Conservation (phyloP, 176 grass and related monocot genomes). For the Lolium perenne region DNA sequence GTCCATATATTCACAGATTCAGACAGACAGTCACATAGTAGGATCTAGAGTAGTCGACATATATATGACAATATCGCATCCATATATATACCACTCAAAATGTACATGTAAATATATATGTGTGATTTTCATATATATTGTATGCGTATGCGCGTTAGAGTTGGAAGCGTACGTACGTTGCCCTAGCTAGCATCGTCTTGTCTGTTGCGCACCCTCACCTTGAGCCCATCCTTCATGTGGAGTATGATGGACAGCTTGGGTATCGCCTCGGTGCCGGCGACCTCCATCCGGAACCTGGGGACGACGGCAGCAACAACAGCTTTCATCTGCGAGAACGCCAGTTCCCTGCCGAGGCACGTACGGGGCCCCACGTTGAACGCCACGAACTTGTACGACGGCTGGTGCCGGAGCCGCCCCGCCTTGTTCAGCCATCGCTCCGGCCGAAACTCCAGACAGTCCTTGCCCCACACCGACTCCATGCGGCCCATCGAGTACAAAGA, state of each 20-base stretch:
- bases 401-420: slow-evolving; percentile 53
- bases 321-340: slow-evolving; percentile 78
- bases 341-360: slow-evolving; percentile 67
- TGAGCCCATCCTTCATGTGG: slow-evolving; percentile 76
- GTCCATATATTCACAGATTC: too few species aligned
- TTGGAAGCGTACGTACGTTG: background rate
- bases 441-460: slow-evolving; percentile 78
- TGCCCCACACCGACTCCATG: slow-evolving; percentile 86
- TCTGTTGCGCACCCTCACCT: slow-evolving; percentile 54
- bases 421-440: slow-evolving; percentile 80
- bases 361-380: slow-evolving; percentile 82
- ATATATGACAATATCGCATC: too few species aligned
- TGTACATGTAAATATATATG: too few species aligned
- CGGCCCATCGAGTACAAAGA: slow-evolving; percentile 75
- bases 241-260: slow-evolving; percentile 82
- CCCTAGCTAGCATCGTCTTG: background rate
- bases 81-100: too few species aligned
- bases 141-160: background rate
- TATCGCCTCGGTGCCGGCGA: slow-evolving; percentile 29
- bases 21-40: too few species aligned
- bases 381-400: slow-evolving; percentile 82
- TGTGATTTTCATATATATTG: too few species aligned
- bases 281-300: slow-evolving; percentile 57
- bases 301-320: slow-evolving; percentile 55
- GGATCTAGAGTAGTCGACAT: too few species aligned